phyloP scores from a whole-genome alignment of 164 flowering plant genomes.

The Piper betle region DNA sequence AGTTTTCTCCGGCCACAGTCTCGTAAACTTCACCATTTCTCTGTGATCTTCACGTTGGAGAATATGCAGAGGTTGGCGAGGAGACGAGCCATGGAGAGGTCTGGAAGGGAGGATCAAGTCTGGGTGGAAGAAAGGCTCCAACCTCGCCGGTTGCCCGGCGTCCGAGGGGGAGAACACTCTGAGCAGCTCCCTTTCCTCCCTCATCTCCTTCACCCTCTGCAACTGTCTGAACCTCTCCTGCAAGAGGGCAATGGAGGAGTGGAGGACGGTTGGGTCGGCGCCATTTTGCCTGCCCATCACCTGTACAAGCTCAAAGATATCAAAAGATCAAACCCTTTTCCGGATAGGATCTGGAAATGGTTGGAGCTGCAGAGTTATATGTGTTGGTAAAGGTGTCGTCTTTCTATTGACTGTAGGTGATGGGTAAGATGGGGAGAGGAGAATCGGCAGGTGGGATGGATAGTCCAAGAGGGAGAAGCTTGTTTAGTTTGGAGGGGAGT shows the following conservation, averaged over 20 bases:
- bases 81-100: conserved; percentile 9
- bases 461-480: conserved; percentile 38
- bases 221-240: conserved; percentile 36
- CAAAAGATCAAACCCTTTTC: not conserved
- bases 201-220: conserved; percentile 31
- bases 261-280: conserved; percentile 11
- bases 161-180: conserved; percentile 26
- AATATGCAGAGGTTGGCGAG: conserved; percentile 7
- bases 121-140: conserved; percentile 18
- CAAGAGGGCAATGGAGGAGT: conserved; percentile 34
- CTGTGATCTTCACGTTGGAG: conserved; percentile 5
- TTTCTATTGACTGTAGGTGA: conserved; percentile 13
- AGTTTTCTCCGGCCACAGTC: conserved; percentile 15
- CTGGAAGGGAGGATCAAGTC: conserved; percentile 15
- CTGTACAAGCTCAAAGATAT: not conserved
- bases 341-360: conserved; percentile 13
- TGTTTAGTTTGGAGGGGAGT: conserved; percentile 11
- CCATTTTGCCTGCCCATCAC: conserved; percentile 22
- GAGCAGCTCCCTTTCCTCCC: conserved; percentile 42
- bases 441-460: conserved; percentile 41
- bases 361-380: conserved; percentile 5
- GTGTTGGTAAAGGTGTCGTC: not conserved
- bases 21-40: conserved; percentile 12
- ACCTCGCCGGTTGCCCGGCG: conserved; percentile 2
- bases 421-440: conserved; percentile 11